Evolutionary conservation across 2,329 filamentous ascomycete species (phyloP), one percentile per base, ranked within the genome.

Genomic region (Aspergillus udagawae): DNA sequence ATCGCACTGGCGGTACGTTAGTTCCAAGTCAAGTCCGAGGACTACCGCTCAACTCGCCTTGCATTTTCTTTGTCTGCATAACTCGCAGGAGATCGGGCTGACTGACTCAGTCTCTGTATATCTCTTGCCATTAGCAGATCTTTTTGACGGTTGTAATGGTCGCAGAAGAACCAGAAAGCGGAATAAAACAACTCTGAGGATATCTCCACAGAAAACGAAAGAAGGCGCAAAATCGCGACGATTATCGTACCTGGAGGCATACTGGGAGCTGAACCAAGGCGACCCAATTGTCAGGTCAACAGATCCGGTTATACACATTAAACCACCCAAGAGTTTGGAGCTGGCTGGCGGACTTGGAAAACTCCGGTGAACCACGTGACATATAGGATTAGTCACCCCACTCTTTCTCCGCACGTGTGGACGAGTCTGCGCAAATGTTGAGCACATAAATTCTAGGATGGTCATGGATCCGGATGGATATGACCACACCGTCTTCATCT

Each of bases 61-160:
- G 62, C 62, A 64, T 52, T 64, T 64, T 45, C 59, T 62, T 38
- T 63, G 62, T 23, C 62, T 58, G 47, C 62, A 64, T 20, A 56
- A 55, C 35, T 61, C 62, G 49, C 62, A 64, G 20, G 62, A 58
- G 23, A 64, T 63, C 1, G 42, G 42, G 23, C 42, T 23, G 8
- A 23, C 10, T 21, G 42, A 21, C 3, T 45, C 20, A 3, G 42
- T 8, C 3, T 45, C 42, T 45, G 42, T 10, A 23, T 45, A 45
- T 10, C 3, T 45, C 42, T 45, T 23, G 3, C 10, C 4, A 4
- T 45, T 10, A 45, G 42, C 32, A 17, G 14, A 7, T 17, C 14
- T 38, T 17, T 1, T 17, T 14, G 14, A 38, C 1, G 5, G 7
- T 35, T 14, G 12, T 17, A 6, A 35, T 17, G 32, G 12, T 14